These are phyloP conservation scores for Aureobasidium pullulans DNA, from an alignment of 2,329 filamentous ascomycete species.

Conservation along the genomic window DNA sequence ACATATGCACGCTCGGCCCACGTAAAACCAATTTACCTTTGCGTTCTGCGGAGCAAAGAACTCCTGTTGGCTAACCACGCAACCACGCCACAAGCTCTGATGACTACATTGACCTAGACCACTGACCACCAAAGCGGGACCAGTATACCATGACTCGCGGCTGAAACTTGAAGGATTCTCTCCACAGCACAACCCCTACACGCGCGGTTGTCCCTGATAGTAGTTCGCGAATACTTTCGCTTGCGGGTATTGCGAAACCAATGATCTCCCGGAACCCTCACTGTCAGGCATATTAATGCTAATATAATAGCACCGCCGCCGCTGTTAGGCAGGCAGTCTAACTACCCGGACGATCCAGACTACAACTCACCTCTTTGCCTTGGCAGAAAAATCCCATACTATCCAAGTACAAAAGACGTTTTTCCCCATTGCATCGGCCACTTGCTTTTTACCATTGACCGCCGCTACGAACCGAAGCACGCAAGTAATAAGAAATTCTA, in stretches of 20 bases:
- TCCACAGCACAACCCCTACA: neutral
- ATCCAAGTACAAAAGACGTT: slow-evolving; percentile 4
- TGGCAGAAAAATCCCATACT: neutral
- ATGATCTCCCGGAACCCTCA: neutral
- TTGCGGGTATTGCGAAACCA: slow-evolving; percentile 10
- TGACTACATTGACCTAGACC: neutral
- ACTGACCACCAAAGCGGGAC: neutral
- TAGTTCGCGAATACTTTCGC: neutral
- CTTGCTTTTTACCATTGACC: neutral
- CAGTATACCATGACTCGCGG: slow-evolving; percentile 5
- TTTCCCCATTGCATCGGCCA: neutral
- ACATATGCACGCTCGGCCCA: slow-evolving; percentile 2
- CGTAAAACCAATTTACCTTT: neutral
- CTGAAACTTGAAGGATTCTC: slow-evolving; percentile 3
- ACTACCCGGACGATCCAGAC: neutral
- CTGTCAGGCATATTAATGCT: neutral
- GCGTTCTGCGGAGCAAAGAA: neutral
- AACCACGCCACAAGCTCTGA: neutral
- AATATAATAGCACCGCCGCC: neutral
- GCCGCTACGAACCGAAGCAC: neutral
- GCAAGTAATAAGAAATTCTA: neutral
- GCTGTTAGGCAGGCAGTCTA: neutral
- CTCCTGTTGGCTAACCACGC: neutral
- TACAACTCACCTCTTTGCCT: neutral
- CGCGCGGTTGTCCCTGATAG: neutral